Evolutionary conservation across 805 yeast species (phyloP), one percentile per base, ranked within the genome.

Genomic region (Kuraishia cidri): DNA sequence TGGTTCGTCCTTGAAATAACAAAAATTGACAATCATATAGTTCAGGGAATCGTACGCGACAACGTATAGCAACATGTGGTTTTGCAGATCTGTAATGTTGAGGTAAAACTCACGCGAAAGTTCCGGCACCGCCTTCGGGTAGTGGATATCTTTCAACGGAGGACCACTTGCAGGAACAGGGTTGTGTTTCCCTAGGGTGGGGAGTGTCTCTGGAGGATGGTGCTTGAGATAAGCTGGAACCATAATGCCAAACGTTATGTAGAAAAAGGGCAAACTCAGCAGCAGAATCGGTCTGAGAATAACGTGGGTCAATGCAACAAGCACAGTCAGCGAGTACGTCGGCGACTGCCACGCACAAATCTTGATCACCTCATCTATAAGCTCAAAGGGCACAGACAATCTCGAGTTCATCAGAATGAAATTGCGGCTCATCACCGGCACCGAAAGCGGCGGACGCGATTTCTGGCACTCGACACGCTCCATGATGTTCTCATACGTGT

Each of bases 11-110:
- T 66, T 63, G 52, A 78, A 85, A 46, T 68, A 78, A 1, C 80
- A 72, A 50, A 76, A 75, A 36, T 70, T 74, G 14, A 60, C 56
- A 21, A 81, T 60, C 27, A 71, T 35, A 43, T 62, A 54, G 14
- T 65, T 59, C 4, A 73, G 32, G 15, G 64, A 63, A 54, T 86
- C 90, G 66, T 77, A 85, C 0, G 63, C 55, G 9, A 59, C 51
- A 7, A 80, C 76, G 50, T 79, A 84, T 10, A 76, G 46, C 20
- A 77, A 48, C 84, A 82, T 78, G 46, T 76, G 79, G 49, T 86
- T 86, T 48, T 86, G 95, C 37, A 85, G 60, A 58, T 86, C 95
- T 1, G 94, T 83, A 45, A 83, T 60, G 49, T 86, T 86, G 36
- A 85, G 49, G 14, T 79, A 54, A 48, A 85, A 86, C 49, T 86